Percentiles rank a stretch among this genome's conserved stretches.
These are phyloP conservation scores for Oryza rufipogon DNA, from an alignment of 176 grass and related monocot species.

Conservation along the genomic window DNA sequence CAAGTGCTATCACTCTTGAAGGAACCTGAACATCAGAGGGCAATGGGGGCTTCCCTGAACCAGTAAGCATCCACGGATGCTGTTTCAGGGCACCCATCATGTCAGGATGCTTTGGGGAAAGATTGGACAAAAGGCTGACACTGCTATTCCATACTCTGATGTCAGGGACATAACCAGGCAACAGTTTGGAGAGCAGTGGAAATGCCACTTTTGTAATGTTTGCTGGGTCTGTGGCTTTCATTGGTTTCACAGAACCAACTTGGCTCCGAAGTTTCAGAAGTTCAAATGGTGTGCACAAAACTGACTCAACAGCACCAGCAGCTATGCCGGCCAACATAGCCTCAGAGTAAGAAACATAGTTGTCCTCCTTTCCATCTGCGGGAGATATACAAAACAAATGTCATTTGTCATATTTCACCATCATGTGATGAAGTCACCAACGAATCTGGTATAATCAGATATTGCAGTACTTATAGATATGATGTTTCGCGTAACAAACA, in stretches of 20 bases:
- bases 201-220: conserved; percentile 45
- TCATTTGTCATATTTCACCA: conserved; percentile 17
- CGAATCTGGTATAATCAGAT: neutral
- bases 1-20: conserved; percentile 68
- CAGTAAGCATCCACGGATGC: conserved; percentile 92
- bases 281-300: conserved; percentile 85
- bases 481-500: conserved; percentile 3
- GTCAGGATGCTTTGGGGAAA: conserved; percentile 67
- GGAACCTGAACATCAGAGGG: conserved; percentile 80
- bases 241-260: conserved; percentile 63
- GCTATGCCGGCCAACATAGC: conserved; percentile 82
- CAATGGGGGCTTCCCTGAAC: conserved; percentile 77
- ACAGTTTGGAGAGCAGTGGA: conserved; percentile 67
- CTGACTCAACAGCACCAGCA: conserved; percentile 67
- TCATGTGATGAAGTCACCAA: neutral
- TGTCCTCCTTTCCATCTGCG: conserved; percentile 87
- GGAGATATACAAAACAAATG: conserved; percentile 33
- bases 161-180: conserved; percentile 74
- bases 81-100: conserved; percentile 75
- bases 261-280: conserved; percentile 80
- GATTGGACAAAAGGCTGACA: conserved; percentile 71
- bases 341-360: conserved; percentile 81
- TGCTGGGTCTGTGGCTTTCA: conserved; percentile 40
- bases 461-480: neutral
- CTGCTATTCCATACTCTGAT: conserved; percentile 64